Percentiles rank a stretch among this genome's conserved stretches.
phyloP scores from a whole-genome alignment of 129 eudicot genomes.

The Flaveria robusta region DNA sequence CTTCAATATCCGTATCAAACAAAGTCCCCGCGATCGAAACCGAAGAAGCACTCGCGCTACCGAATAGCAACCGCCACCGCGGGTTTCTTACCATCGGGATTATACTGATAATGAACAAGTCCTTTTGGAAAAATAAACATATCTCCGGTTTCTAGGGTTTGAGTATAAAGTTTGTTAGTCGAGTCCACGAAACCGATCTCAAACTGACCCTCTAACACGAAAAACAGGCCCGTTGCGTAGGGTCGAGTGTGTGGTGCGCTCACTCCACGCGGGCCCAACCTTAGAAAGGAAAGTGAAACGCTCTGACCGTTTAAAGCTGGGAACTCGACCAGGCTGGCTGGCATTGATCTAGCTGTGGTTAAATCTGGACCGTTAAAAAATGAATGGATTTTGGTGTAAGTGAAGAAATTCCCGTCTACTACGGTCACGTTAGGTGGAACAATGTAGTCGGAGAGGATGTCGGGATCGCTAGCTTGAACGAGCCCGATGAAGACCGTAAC shows the following conservation, averaged over 20 bases:
- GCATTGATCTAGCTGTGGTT: slow-evolving; percentile 11
- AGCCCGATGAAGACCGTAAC: background rate
- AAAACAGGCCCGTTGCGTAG: slow-evolving; percentile 43
- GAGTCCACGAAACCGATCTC: slow-evolving; percentile 57
- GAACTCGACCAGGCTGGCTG: slow-evolving; percentile 45
- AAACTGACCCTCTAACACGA: slow-evolving; percentile 37
- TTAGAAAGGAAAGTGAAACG: slow-evolving; percentile 43
- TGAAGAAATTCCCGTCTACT: slow-evolving; percentile 41
- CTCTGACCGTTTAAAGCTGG: slow-evolving; percentile 54
- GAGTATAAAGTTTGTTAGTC: slow-evolving; percentile 42
- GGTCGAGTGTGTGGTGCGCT: slow-evolving; percentile 52
- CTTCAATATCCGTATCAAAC: slow-evolving; percentile 38
- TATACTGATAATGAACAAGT: slow-evolving; percentile 54
- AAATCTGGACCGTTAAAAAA: background rate
- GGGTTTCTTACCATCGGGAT: slow-evolving; percentile 22
- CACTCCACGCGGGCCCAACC: slow-evolving; percentile 34
- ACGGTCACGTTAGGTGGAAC: slow-evolving; percentile 35
- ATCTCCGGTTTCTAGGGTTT: slow-evolving; percentile 43
- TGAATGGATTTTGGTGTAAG: slow-evolving; percentile 37
- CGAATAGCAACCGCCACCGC: slow-evolving; percentile 47
- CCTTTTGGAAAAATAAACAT: slow-evolving; percentile 58
- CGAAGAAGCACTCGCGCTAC: slow-evolving; percentile 49
- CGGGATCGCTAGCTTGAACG: slow-evolving; percentile 45
- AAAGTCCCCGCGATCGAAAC: slow-evolving; percentile 42
- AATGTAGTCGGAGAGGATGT: slow-evolving; percentile 47